These are phyloP conservation scores for Capronia epimyces DNA, from an alignment of 2,329 filamentous ascomycete species.

Conservation along the genomic window DNA sequence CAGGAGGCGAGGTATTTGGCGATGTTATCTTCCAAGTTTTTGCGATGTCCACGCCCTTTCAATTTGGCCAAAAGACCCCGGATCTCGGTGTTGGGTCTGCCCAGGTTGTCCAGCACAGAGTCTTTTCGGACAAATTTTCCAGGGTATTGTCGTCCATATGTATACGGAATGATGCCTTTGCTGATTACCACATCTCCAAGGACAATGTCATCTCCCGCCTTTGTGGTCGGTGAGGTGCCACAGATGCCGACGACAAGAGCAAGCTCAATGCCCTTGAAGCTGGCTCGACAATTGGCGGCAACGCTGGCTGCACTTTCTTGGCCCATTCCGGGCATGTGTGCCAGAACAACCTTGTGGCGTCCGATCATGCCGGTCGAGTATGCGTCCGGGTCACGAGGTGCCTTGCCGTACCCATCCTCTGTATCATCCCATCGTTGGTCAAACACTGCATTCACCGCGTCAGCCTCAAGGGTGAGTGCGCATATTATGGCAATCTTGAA, in stretches of 20 bases:
- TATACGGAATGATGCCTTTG: conserved; percentile 29
- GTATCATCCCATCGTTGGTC: conserved; percentile 99
- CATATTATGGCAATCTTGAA: conserved; percentile 13
- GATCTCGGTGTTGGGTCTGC: conserved; percentile 26
- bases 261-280: conserved; percentile 2
- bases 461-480: conserved; percentile 7
- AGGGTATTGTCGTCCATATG: conserved; percentile 31
- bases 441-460: conserved; percentile 43
- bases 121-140: conserved; percentile 26
- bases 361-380: conserved; percentile 27
- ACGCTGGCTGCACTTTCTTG: conserved; percentile 1
- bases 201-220: conserved; percentile 23
- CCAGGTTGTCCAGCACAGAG: conserved; percentile 23
- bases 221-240: background rate
- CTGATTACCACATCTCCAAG: conserved; percentile 35
- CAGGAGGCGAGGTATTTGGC: background rate
- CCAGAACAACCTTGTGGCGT: conserved; percentile 26
- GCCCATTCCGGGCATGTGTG: conserved; percentile 22
- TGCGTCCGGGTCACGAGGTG: conserved; percentile 4
- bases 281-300: background rate
- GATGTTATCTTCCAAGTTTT: background rate
- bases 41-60: conserved; percentile 3
- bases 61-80: conserved; percentile 24
- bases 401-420: conserved; percentile 58
- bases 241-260: conserved; percentile 8